Base-by-base conservation (phyloP, 2,329 filamentous ascomycete species). In the Trichothecium sympodiale region DNA sequence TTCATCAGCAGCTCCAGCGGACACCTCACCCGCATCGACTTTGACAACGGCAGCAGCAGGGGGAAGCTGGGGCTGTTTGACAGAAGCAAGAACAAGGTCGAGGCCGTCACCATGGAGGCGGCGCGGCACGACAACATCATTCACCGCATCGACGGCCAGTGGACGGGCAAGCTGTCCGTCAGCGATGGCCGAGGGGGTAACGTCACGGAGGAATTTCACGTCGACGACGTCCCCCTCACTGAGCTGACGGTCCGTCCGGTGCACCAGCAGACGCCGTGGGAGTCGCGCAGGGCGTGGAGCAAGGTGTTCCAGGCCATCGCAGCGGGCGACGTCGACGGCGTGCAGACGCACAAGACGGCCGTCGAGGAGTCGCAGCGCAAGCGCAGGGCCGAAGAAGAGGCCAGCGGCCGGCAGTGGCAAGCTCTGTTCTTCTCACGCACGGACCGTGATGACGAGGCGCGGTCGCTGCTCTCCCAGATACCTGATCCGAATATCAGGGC, bases 301-400 rank as follows among this genome's bases (percentile, higher is more conserved):
- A 80, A 80, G 42, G 86, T 94, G 3, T 79, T 83, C 0, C 65
- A 69, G 3, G 83, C 77, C 17, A 81, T 94, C 38, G 59, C 65
- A n/a, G 67, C 65, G 39, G 82, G 82, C 17, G 80, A 94, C 50
- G 81, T 89, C 70, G 76, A 86, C 38, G 64, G 67, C 5, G 83
- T 81, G 0, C 73, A 74, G 0, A 57, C 59, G 1, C 80, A 87
- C 51, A 94, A 94, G 62, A 74, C 71, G 7, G 77, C 79, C 51
- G 83, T 94, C 38, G 87, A 94, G 56, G 80, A 88, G 49, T 74
- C 76, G 18, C 87, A 94, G 61, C 71, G 87, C 12, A 75, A 80
- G 41, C 66, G 89, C 63, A 72, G 87, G 41, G 74, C 73, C 46
- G 60, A 70, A 36, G 84, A 91, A 54, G 71, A 72, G 45, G 33